phyloP scores from a whole-genome alignment of 805 yeast species.

The Jamesozyma hellenica region DNA sequence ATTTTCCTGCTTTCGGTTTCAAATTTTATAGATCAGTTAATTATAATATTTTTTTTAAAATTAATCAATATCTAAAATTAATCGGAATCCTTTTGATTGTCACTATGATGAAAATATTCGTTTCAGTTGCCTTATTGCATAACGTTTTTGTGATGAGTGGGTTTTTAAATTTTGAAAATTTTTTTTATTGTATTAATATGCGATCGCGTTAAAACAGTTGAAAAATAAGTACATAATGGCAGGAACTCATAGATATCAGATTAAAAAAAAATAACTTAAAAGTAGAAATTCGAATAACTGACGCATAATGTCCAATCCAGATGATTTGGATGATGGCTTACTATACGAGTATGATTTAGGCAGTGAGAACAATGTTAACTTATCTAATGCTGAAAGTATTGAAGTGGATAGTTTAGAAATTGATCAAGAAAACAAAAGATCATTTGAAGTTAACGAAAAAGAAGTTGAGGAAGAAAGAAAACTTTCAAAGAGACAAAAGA shows the following conservation, averaged over 20 bases:
- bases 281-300: neutral
- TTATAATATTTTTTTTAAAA: too few relatives aligned
- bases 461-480: slow-evolving; percentile 8
- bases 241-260: neutral
- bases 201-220: neutral
- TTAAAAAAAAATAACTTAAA: neutral
- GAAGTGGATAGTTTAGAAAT: neutral
- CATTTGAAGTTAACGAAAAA: slow-evolving; percentile 8
- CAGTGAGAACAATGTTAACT: slow-evolving; percentile 24
- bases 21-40: too few relatives aligned
- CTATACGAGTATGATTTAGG: slow-evolving; percentile 45
- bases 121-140: too few relatives aligned
- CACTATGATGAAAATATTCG: too few relatives aligned
- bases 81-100: too few relatives aligned
- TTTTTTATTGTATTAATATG: neutral
- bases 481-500: slow-evolving; percentile 27
- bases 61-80: too few relatives aligned
- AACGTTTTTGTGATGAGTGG: too few relatives aligned
- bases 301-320: slow-evolving; percentile 35
- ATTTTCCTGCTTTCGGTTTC: too few relatives aligned
- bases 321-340: slow-evolving; percentile 73
- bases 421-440: slow-evolving; percentile 9
- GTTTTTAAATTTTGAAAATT: neutral
- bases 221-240: neutral
- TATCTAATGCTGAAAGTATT: slow-evolving; percentile 12